Conservation (phyloP, 331 rosid species). For the Saraca asoca region DNA sequence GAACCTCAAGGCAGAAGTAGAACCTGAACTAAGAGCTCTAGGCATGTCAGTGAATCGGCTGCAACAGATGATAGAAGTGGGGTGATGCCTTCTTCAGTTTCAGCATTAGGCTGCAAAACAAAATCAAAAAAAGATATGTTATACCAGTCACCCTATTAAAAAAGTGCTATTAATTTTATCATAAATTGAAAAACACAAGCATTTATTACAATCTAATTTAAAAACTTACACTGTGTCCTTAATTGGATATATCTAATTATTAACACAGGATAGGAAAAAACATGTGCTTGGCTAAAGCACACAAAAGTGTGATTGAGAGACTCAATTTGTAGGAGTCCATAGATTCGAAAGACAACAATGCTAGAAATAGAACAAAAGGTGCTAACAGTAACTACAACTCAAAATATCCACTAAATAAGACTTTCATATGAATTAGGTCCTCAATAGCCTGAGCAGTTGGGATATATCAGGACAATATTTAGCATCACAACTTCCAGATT, state of each 20-base stretch:
- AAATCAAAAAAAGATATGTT: conserved; percentile 12
- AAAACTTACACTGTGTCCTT: too few species aligned
- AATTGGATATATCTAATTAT: background rate
- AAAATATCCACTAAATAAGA: background rate
- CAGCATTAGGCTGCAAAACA: conserved; percentile 85
- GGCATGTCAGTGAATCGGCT: conserved; percentile 85
- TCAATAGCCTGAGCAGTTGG: background rate
- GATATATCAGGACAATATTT: conserved; percentile 8
- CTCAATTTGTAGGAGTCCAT: background rate
- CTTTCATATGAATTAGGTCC: too few species aligned
- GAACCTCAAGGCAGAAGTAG: conserved; percentile 26
- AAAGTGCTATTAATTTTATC: background rate
- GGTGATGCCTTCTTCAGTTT: conserved; percentile 86
- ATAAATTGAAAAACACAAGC: too few species aligned
- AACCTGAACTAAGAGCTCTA: conserved; percentile 89
- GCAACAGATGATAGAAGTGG: conserved; percentile 89
- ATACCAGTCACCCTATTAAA: background rate
- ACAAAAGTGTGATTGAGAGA: background rate
- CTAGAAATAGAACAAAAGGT: background rate
- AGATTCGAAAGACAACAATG: background rate
- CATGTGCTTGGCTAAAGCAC: background rate
- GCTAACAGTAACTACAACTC: background rate
- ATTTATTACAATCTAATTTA: too few species aligned
- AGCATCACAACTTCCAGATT: background rate
- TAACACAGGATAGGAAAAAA: conserved; percentile 1